Evolutionary conservation across 1,284 basidiomycete genomes (phyloP), one percentile per base, ranked within the genome.

Genomic region (Anthracocystis walkeri): DNA sequence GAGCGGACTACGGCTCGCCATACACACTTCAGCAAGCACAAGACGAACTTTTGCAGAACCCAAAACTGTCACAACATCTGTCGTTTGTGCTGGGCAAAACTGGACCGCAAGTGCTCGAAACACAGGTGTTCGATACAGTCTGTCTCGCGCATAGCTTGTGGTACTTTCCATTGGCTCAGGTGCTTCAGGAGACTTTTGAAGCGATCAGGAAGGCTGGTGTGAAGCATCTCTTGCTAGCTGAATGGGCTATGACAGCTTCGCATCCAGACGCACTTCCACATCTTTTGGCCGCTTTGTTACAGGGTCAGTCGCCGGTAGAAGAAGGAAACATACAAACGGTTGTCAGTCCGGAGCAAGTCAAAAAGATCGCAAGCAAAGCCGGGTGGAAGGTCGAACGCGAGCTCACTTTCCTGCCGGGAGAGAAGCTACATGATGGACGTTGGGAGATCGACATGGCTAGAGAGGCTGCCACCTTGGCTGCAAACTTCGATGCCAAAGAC

Each of bases 11-110:
- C 27, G 66, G 66, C 16, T 20, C 60, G 5, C 66, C 66, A 3
- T 68, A 59, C 16, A 68, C 66, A 14, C 51, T 68, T 20, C 45
- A 59, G 23, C 66, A 68, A 51, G 66, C 66, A 1, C 66, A 68
- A 51, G 51, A 49, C 25, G 20, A 58, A 14, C 58, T 67, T 10
- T 38, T 46, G 10, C 27, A 50, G 16, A n/a, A 54, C 6, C 6
- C 31, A 12, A 23, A n/a, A 2, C 10, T 60, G n/a, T 14, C 25
- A 21, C 11, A 11, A 11, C 25, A 60, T 46, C 53, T 66, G 11
- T 60, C 52, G 7, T 68, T 68, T 48, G 21, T 27, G 10, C 33
- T 63, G 16, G 66, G 66, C 18, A 48, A 63, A 33, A 68, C 66
- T 0, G 66, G 44, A 0, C 59, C 51, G 5, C 56, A 68, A 23